Evolutionary conservation across 2,329 filamentous ascomycete species (phyloP).

Genomic region (Mariannaea sp.): DNA sequence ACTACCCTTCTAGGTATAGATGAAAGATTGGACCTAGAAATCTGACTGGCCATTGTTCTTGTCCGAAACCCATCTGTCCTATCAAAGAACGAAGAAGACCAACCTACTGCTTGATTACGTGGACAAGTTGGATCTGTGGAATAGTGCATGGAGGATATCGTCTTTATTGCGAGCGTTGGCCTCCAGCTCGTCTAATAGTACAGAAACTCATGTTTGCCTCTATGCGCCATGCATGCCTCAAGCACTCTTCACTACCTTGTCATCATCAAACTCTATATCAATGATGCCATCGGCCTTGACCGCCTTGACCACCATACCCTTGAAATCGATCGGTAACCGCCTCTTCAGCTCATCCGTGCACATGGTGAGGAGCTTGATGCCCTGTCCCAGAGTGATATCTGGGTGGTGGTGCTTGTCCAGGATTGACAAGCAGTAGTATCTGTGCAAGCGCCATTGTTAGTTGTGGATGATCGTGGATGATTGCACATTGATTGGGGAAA

Average conservation of each 20-base stretch:
- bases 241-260: slow-evolving; percentile 68
- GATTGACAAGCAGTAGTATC: slow-evolving; percentile 97
- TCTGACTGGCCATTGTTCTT: not conserved
- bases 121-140: not conserved
- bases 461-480: no score
- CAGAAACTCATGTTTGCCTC: slow-evolving; percentile 41
- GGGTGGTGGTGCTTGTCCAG: slow-evolving; percentile 99
- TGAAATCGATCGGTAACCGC: slow-evolving; percentile 97
- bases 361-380: slow-evolving; percentile 89
- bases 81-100: no score
- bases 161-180: slow-evolving; percentile 34
- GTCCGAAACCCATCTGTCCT: not conserved
- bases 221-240: slow-evolving; percentile 42
- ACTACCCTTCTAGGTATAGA: no score
- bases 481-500: not conserved
- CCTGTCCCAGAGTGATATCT: slow-evolving; percentile 85
- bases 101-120: no score
- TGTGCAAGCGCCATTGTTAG: slow-evolving; percentile 44
- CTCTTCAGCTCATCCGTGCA: slow-evolving; percentile 98
- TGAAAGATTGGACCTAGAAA: not conserved
- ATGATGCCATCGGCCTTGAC: slow-evolving; percentile 92
- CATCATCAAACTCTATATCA: slow-evolving; percentile 84
- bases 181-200: slow-evolving; percentile 44
- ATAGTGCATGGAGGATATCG: slow-evolving; percentile 26
- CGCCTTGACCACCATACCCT: slow-evolving; percentile 92